Percentiles rank a stretch among this genome's conserved stretches.
phyloP scores from a whole-genome alignment of 2,329 filamentous ascomycete genomes.

The Penicillium polonicum region DNA sequence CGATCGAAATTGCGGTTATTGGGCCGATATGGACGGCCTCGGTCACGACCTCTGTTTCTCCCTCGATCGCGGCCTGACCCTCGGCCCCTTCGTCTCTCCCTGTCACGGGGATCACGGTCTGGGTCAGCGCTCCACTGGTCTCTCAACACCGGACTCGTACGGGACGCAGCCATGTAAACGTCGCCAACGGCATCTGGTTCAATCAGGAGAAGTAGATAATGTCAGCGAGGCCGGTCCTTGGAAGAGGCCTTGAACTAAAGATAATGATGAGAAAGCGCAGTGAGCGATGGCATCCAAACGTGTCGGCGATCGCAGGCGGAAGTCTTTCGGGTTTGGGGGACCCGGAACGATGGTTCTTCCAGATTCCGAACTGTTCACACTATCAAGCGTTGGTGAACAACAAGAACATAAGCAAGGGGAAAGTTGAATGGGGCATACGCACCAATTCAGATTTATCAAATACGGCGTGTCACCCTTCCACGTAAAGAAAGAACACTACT shows the following conservation, averaged over 20 bases:
- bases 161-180: conserved; percentile 51
- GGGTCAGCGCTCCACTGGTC: conserved; percentile 50
- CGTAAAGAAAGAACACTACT: conserved; percentile 3
- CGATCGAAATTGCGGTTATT: conserved; percentile 42
- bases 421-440: conserved; percentile 14
- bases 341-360: conserved; percentile 37
- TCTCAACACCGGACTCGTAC: conserved; percentile 51
- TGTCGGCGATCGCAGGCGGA: conserved; percentile 30
- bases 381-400: conserved; percentile 11
- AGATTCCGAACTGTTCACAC: conserved; percentile 12
- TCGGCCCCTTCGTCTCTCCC: conserved; percentile 43
- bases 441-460: conserved; percentile 14
- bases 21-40: conserved; percentile 35
- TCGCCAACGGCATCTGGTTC: conserved; percentile 44
- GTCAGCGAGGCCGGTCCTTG: conserved; percentile 8
- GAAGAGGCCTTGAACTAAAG: conserved; percentile 14
- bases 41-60: conserved; percentile 44
- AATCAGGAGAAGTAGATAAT: conserved; percentile 9
- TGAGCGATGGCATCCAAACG: conserved; percentile 22
- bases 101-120: conserved; percentile 40
- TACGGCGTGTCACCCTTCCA: neutral
- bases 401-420: conserved; percentile 18
- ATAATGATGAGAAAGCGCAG: conserved; percentile 14
- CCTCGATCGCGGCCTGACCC: conserved; percentile 39
- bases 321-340: conserved; percentile 31